Percentiles rank a stretch among this genome's conserved stretches.
These are phyloP conservation scores for Candida maesae DNA, from an alignment of 805 yeast genomes.

Conservation along the genomic window DNA sequence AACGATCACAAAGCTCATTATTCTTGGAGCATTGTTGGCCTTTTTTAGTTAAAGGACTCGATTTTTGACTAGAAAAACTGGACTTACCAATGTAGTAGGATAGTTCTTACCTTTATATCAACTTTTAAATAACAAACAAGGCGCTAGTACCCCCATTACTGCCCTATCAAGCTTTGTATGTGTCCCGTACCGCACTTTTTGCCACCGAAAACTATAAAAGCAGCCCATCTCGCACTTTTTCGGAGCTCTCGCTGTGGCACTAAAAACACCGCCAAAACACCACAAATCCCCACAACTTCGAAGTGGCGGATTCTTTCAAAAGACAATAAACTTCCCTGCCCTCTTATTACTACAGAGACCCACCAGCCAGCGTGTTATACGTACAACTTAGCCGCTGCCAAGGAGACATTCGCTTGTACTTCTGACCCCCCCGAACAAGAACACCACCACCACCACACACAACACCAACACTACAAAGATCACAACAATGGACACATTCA, in stretches of 20 bases:
- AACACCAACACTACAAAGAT: neutral
- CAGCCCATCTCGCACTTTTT: slow-evolving; percentile 14
- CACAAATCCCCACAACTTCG: too few species aligned
- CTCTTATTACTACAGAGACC: too few species aligned
- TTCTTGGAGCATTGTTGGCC: too few species aligned
- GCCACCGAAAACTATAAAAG: slow-evolving; percentile 11
- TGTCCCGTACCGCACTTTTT: slow-evolving; percentile 2
- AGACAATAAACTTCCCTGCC: neutral
- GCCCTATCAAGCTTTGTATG: neutral
- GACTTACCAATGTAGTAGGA: too few species aligned
- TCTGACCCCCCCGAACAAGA: slow-evolving; percentile 1
- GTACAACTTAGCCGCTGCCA: too few species aligned
- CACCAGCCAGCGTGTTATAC: too few species aligned
- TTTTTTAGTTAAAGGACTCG: too few species aligned
- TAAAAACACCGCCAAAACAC: too few species aligned
- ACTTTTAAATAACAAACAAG: neutral
- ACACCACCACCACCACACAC: neutral
- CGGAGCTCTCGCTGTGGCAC: too few species aligned
- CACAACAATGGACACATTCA: slow-evolving; percentile 23
- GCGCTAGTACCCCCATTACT: neutral
- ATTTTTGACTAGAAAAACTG: too few species aligned
- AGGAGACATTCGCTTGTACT: slow-evolving; percentile 11
- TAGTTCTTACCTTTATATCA: neutral
- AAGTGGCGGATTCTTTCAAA: too few species aligned
- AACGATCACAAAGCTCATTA: neutral